Base-by-base conservation (phyloP, 2,329 filamentous ascomycete species). In the Calcarisporium arbuscula region DNA sequence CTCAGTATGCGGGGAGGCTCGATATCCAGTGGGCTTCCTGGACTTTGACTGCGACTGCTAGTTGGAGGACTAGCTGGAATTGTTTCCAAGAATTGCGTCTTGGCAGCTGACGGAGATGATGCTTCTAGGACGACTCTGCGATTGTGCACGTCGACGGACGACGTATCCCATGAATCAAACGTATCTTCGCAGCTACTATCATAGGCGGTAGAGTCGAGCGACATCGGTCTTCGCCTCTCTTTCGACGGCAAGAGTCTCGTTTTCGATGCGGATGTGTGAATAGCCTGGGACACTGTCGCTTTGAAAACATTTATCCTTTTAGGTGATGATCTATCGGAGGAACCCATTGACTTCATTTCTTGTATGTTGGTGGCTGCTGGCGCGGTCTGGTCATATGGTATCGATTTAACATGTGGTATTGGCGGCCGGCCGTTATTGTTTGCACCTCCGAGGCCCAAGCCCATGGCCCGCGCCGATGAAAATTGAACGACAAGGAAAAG, bases 131-230 rank as follows among this genome's bases (percentile, higher is more conserved):
- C 70, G 3, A 70, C 68, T 46, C 80, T 73, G 19, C 76, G 70
- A 45, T 70, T 73, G 43, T 80, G 73, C 4, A 72, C 60, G 45
- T 82, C 80, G 3, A 85, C 77, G 1, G 68, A 66, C 1, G 80
- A 83, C 0, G 80, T 85, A 49, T 87, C 82, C 83, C 83, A 87
- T 3, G 72, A 78, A 47, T 86, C 82, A 48, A 87, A 86, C 2
- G 75, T 74, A 41, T 83, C 79, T n/a, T 74, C 71, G 11, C 53
- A 48, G 22, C 59, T 60, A 23, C 56, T 57, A 21, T 36, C 35
- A 29, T 59, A 54, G 7, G 50, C 40, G 26, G 49, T 54, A 0
- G 70, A 72, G 6, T 74, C 69, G 8, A 71, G 52, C 1, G 76
- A 79, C 6, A 58, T 46, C 4, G 65, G 54, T 16, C 72, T 62